phyloP scores from a whole-genome alignment of 139 green algal species.

The Coccomyxa sp. region DNA sequence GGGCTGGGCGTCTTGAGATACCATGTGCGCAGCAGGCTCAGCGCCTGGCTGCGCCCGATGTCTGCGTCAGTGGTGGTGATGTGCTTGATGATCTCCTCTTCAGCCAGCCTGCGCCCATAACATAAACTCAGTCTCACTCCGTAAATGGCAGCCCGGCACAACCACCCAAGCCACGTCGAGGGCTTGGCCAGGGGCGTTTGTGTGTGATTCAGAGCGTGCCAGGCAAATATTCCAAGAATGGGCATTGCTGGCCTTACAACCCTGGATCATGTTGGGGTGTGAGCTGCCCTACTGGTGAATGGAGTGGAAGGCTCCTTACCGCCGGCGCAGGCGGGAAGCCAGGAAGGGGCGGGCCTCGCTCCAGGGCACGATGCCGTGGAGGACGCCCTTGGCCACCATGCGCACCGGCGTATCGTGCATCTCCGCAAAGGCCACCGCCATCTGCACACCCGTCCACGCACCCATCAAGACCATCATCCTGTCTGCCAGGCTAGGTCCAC shows the following conservation, averaged over 20 bases:
- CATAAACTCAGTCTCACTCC: too few species aligned
- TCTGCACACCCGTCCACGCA: constrained; percentile 51
- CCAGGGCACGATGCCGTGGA: constrained; percentile 88
- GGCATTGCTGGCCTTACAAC: too few species aligned
- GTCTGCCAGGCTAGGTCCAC: too few species aligned
- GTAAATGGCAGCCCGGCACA: too few species aligned
- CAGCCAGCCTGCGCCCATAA: constrained; percentile 42
- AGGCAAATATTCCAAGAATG: too few species aligned
- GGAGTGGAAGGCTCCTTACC: too few species aligned
- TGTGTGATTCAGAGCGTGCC: too few species aligned
- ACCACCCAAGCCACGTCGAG: too few species aligned
- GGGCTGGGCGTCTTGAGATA: constrained; percentile 4
- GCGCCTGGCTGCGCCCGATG: constrained; percentile 15
- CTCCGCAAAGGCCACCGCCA: constrained; percentile 89
- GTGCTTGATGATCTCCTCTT: constrained; percentile 62
- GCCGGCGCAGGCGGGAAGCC: constrained; percentile 62
- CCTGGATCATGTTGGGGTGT: too few species aligned
- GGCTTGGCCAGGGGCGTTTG: too few species aligned
- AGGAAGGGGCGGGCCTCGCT: constrained; percentile 78
- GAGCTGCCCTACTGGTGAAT: too few species aligned
- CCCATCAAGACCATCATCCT: too few species aligned
- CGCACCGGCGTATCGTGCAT: constrained; percentile 95
- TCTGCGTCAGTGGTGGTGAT: constrained; percentile 37
- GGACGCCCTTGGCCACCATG: constrained; percentile 90
- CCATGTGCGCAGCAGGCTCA: constrained; percentile 31